A percentile compares a stretch with the other conserved stretches of the same genome.
These are phyloP conservation scores for Diplocarpon rosae DNA, from an alignment of 2,329 filamentous ascomycete species.

Conservation along the genomic window DNA sequence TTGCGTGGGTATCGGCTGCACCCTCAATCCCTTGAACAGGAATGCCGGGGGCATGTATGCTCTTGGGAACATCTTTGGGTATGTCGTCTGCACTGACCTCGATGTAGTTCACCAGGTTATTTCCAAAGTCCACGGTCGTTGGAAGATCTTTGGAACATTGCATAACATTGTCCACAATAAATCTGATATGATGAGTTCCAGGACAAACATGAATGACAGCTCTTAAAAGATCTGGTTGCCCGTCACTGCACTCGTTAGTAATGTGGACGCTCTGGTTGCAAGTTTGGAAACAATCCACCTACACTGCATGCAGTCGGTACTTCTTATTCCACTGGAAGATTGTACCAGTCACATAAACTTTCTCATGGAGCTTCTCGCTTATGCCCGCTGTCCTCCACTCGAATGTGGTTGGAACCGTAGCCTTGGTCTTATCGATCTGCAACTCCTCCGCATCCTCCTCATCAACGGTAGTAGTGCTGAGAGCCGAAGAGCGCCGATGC, in stretches of 20 bases:
- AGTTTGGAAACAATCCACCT: slow-evolving; percentile 26
- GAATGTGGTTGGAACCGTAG: slow-evolving; percentile 72
- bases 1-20: slow-evolving; percentile 8
- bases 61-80: slow-evolving; percentile 29
- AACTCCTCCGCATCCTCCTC: slow-evolving; percentile 77
- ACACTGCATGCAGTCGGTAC: slow-evolving; percentile 77
- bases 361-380: slow-evolving; percentile 86
- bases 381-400: slow-evolving; percentile 68
- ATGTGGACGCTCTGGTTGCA: background rate
- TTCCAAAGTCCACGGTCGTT: slow-evolving; percentile 94
- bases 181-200: slow-evolving; percentile 93
- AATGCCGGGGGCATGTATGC: slow-evolving; percentile 21
- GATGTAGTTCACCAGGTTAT: slow-evolving; percentile 97
- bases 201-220: slow-evolving; percentile 75
- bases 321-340: slow-evolving; percentile 98
- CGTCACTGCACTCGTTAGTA: slow-evolving; percentile 27
- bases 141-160: slow-evolving; percentile 76
- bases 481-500: slow-evolving; percentile 43
- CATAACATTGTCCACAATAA: slow-evolving; percentile 91
- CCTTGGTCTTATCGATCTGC: slow-evolving; percentile 60
- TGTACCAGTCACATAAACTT: slow-evolving; percentile 92
- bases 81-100: slow-evolving; percentile 76
- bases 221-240: slow-evolving; percentile 51
- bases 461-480: slow-evolving; percentile 56
- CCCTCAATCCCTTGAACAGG: slow-evolving; percentile 11